Percentiles rank a stretch among this genome's conserved stretches.
Conservation (phyloP, 2,329 filamentous ascomycete genomes). For the Curvularia spicifera region DNA sequence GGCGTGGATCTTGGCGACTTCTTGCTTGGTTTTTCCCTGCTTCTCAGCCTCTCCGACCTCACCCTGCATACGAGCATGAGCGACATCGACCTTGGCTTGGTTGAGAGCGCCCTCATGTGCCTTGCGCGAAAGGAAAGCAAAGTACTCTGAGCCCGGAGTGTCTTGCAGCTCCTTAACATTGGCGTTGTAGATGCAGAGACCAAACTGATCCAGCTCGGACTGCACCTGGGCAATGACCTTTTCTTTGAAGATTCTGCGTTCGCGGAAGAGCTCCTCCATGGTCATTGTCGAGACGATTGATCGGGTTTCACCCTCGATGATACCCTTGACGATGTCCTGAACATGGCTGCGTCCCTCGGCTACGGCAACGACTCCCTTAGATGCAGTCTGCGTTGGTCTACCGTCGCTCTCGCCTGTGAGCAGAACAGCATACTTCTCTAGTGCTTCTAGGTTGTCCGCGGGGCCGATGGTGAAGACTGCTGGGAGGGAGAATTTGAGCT, state of each 20-base stretch:
- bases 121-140: conserved; percentile 80
- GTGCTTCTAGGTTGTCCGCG: conserved; percentile 70
- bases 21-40: conserved; percentile 79
- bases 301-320: conserved; percentile 87
- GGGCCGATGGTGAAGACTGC: conserved; percentile 88
- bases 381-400: conserved; percentile 42
- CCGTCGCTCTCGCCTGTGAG: conserved; percentile 68
- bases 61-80: conserved; percentile 66
- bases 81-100: conserved; percentile 71
- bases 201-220: conserved; percentile 79
- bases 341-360: conserved; percentile 68
- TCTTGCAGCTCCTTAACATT: conserved; percentile 90
- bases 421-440: conserved; percentile 83
- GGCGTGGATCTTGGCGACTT: conserved; percentile 87
- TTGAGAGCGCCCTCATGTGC: conserved; percentile 85
- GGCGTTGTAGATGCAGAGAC: conserved; percentile 69
- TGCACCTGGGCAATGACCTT: conserved; percentile 71
- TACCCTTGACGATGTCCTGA: conserved; percentile 84
- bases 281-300: conserved; percentile 86
- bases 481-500: conserved; percentile 80
- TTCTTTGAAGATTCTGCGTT: conserved; percentile 77
- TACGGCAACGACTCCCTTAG: conserved; percentile 50
- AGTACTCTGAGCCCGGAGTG: conserved; percentile 81
- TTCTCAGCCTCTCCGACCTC: conserved; percentile 80
- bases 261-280: conserved; percentile 89